phyloP scores from a whole-genome alignment of 2,329 filamentous ascomycete genomes.

The Drechmeria coniospora region DNA sequence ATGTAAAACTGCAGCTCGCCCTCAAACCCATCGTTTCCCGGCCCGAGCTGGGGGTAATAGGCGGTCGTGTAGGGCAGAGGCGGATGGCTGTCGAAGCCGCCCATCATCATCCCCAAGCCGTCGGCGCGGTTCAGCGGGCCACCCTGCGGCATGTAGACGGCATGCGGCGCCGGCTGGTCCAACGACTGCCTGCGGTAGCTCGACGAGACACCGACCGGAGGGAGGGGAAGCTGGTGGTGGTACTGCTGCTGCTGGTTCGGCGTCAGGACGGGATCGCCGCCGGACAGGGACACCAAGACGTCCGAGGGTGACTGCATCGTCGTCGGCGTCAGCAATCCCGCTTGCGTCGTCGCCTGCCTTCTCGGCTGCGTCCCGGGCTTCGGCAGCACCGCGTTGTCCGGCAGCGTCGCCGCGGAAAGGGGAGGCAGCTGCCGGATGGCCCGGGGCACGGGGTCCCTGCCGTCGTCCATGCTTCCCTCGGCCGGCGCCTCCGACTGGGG shows the following conservation, averaged over 20 bases:
- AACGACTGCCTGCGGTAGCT: too few relatives aligned
- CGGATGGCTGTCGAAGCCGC: constrained; percentile 21
- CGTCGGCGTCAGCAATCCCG: constrained; percentile 4
- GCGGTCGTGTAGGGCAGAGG: neutral
- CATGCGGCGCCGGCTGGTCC: too few relatives aligned
- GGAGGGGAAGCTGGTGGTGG: constrained; percentile 2
- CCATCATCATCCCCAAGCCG: constrained; percentile 25
- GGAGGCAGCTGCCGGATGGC: constrained; percentile 8
- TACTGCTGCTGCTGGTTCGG: constrained; percentile 4
- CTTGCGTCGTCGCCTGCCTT: too few relatives aligned
- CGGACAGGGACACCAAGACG: neutral
- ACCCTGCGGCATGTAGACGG: constrained; percentile 5
- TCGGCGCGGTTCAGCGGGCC: constrained; percentile 12
- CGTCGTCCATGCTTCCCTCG: constrained; percentile 35
- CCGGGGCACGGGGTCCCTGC: constrained; percentile 18
- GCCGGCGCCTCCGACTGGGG: constrained; percentile 22
- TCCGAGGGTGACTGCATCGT: constrained; percentile 6
- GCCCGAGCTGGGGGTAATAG: constrained; percentile 10
- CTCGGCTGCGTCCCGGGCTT: constrained; percentile 9
- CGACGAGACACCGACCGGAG: too few relatives aligned
- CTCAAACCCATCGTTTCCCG: constrained; percentile 30
- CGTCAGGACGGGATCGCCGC: constrained; percentile 1
- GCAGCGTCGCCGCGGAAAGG: constrained; percentile 4
- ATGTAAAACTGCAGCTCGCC: constrained; percentile 28
- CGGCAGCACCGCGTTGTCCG: constrained; percentile 7